phyloP scores from a whole-genome alignment of 805 yeast genomes.

The Starmerella vaccinii region DNA sequence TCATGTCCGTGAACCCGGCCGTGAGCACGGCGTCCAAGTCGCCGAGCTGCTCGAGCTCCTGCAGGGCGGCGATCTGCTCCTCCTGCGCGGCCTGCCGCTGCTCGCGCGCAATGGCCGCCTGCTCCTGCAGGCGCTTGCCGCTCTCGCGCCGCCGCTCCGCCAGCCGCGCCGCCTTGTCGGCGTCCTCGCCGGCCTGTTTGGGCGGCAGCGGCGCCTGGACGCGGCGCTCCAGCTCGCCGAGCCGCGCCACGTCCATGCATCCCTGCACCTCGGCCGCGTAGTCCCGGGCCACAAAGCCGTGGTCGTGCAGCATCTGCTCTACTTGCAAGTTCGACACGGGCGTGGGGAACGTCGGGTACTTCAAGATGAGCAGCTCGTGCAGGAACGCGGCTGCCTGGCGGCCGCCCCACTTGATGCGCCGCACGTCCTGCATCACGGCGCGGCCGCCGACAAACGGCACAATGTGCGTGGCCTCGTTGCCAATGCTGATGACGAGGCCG shows the following conservation, averaged over 20 bases:
- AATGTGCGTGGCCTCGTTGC: conserved; percentile 70
- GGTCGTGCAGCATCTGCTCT: conserved; percentile 57
- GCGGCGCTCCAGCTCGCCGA: conserved; percentile 63
- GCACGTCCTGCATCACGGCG: conserved; percentile 56
- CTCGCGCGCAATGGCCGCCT: conserved; percentile 71
- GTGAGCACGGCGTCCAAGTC: conserved; percentile 65
- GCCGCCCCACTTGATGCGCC: conserved; percentile 90
- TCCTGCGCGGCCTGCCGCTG: conserved; percentile 85
- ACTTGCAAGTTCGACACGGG: conserved; percentile 55
- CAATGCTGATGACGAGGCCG: conserved; percentile 76
- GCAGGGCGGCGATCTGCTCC: conserved; percentile 55
- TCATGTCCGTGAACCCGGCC: conserved; percentile 37
- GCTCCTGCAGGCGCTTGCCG: conserved; percentile 83
- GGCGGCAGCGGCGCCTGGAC: conserved; percentile 74
- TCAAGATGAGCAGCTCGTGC: conserved; percentile 53
- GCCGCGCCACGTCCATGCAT: conserved; percentile 48
- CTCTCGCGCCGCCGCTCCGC: conserved; percentile 74
- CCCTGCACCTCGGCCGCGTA: conserved; percentile 53
- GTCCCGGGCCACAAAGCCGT: conserved; percentile 64
- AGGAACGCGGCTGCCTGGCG: conserved; percentile 56
- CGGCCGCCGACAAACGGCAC: conserved; percentile 70
- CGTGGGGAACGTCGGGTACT: conserved; percentile 86
- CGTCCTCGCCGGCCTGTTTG: conserved; percentile 39
- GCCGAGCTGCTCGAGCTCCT: conserved; percentile 57
- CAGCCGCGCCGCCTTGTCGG: conserved; percentile 67